Conservation (phyloP, 2,329 filamentous ascomycete species). For the Trichoderma atrobrunneum region DNA sequence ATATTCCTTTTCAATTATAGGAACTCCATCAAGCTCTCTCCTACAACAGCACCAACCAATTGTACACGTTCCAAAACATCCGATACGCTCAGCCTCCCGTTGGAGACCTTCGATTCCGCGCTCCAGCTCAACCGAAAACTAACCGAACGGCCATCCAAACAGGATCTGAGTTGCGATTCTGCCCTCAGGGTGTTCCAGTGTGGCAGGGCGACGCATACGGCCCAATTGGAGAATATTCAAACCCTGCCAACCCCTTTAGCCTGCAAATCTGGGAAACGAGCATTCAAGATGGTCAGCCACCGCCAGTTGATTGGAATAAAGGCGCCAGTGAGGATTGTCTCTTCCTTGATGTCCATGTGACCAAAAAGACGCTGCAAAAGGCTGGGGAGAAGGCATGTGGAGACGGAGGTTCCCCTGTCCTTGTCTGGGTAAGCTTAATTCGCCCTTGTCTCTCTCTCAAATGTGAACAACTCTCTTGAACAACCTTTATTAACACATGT, state of each 20-base stretch:
- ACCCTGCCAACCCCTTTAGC: background rate
- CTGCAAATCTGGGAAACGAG: background rate
- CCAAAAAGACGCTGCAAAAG: background rate
- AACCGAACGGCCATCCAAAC: background rate
- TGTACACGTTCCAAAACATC: background rate
- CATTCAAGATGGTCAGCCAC: background rate
- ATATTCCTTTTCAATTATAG: background rate
- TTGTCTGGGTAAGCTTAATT: background rate
- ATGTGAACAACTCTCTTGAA: background rate
- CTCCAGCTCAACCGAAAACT: background rate
- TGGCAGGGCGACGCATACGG: background rate
- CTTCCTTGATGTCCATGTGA: background rate
- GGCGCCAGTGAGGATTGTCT: background rate
- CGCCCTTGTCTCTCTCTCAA: background rate
- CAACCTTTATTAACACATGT: background rate
- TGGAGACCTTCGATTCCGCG: background rate
- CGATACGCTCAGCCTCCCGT: background rate
- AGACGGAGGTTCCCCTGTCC: background rate
- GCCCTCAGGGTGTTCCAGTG: background rate
- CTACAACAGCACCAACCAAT: background rate
- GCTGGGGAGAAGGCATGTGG: background rate
- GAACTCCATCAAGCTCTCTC: background rate
- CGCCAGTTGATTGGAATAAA: background rate
- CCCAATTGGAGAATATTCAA: background rate
- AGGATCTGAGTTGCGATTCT: background rate